Evolutionary conservation across 2,329 filamentous ascomycete genomes (phyloP).

Genomic region (Epichloe gansuensis): DNA sequence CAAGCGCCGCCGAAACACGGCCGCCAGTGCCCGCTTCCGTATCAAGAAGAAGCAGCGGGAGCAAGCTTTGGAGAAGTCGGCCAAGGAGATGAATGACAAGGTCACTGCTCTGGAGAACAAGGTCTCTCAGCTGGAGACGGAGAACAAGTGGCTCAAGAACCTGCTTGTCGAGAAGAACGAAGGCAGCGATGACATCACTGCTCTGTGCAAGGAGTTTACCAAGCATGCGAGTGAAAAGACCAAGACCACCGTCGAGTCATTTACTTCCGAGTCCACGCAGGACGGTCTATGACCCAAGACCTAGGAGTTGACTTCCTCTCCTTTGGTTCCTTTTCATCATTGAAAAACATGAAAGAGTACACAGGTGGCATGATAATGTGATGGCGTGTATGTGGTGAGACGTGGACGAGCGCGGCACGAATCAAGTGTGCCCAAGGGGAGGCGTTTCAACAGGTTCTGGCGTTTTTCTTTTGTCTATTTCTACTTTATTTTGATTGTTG

Average conservation of each 20-base stretch:
- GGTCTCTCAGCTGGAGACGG: slow-evolving; percentile 66
- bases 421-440: background rate
- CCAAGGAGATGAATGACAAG: slow-evolving; percentile 76
- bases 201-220: slow-evolving; percentile 39
- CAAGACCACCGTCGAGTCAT: slow-evolving; percentile 16
- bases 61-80: slow-evolving; percentile 68
- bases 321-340: background rate
- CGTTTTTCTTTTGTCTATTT: background rate
- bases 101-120: slow-evolving; percentile 60
- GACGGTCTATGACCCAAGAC: slow-evolving; percentile 11
- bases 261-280: slow-evolving; percentile 9
- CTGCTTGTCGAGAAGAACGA: slow-evolving; percentile 74
- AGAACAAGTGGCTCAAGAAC: slow-evolving; percentile 74
- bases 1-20: slow-evolving; percentile 80
- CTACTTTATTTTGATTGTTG: background rate
- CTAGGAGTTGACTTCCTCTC: background rate
- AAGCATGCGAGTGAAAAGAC: slow-evolving; percentile 23
- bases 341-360: background rate
- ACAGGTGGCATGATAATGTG: background rate
- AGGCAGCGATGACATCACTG: slow-evolving; percentile 39
- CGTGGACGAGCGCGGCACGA: background rate
- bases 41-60: slow-evolving; percentile 95
- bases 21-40: slow-evolving; percentile 77
- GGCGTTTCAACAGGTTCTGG: background rate
- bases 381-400: background rate